Conservation (phyloP, 225 moss, liverwort and hornwort genomes). For the Asterella californica region DNA sequence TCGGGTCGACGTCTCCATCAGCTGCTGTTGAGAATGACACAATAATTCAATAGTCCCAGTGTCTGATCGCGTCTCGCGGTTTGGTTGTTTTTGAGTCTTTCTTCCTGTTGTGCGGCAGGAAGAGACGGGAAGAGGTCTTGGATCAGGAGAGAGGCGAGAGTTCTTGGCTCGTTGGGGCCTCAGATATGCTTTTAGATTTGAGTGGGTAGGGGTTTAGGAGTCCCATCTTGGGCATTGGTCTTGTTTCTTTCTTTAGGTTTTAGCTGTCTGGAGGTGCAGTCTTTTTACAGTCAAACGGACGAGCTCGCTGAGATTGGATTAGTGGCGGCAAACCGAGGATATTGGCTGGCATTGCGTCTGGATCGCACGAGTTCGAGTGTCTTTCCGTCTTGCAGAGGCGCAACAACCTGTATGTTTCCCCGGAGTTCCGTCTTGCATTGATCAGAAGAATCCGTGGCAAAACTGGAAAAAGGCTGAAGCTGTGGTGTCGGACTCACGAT, state of each 20-base stretch:
- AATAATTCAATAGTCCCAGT: neutral
- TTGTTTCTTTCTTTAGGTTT: neutral
- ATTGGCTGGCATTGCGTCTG: conserved; percentile 8
- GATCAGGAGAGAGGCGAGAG: neutral
- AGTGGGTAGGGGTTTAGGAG: neutral
- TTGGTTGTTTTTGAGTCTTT: neutral
- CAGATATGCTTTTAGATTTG: neutral
- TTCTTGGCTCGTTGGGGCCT: neutral
- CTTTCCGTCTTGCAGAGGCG: neutral
- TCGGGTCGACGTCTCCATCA: neutral
- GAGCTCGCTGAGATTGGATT: neutral
- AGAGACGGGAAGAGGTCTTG: neutral
- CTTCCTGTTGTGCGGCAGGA: neutral
- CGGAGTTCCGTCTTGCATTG: neutral
- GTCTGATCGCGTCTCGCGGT: neutral
- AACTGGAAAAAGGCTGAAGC: neutral
- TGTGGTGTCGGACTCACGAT: neutral
- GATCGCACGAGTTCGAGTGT: neutral
- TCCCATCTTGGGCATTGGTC: neutral
- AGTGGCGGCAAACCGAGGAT: neutral
- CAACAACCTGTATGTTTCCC: neutral
- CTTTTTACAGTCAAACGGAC: neutral
- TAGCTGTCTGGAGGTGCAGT: neutral
- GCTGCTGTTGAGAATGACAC: conserved; percentile 7
- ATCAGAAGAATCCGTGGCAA: neutral